Base-by-base conservation (phyloP, 768 basidiomycete genomes). In the Hygrophorus pudorinus region DNA sequence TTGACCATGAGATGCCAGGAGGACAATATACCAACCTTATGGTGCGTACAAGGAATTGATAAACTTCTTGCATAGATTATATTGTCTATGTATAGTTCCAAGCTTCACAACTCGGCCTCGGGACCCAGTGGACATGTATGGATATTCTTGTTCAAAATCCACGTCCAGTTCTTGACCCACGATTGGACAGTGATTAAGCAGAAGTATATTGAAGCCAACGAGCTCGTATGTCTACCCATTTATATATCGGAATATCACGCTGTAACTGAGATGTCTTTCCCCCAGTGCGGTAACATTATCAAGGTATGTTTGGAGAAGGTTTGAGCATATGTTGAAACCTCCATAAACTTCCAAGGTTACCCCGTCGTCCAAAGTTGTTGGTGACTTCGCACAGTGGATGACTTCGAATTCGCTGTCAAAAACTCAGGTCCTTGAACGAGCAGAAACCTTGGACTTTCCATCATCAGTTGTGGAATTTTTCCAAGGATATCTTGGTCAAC, bases 371-470 rank as follows among this genome's bases (percentile, higher is more conserved):
- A 99, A 98, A 70, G 90, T 94, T 38, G 93, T 97, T 39, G 96
- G 96, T 18, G 96, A 99, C 70, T 96, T 99, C 65, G 96, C 96
- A 13, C 96, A 99, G 65, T 96, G 86, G 85, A 93, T 97, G 91
- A 93, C 91, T 29, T 87, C 88, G 52, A 98, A 98, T 72, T 79
- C 80, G 50, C 71, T 98, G 47, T 75, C 81, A 43, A 90, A 91
- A 65, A 66, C 82, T 53, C 84, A 97, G 46, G 92, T 99, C 24
- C 59, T 93, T 45, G 75, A 79, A 7, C 79, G 83, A 41, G 96
- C 94, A 34, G 85, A 87, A 34, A 76, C 78, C 46, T 80, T 99
- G 48, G 96, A 99, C 65, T 97, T 99, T 82, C 96, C 96, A 7
- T 92, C 89, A 9, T 92, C 87, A 28, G 89, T 91, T 38, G 88